Base-by-base conservation (phyloP, 208 protist species). In the Trypanosoma scelopori region DNA sequence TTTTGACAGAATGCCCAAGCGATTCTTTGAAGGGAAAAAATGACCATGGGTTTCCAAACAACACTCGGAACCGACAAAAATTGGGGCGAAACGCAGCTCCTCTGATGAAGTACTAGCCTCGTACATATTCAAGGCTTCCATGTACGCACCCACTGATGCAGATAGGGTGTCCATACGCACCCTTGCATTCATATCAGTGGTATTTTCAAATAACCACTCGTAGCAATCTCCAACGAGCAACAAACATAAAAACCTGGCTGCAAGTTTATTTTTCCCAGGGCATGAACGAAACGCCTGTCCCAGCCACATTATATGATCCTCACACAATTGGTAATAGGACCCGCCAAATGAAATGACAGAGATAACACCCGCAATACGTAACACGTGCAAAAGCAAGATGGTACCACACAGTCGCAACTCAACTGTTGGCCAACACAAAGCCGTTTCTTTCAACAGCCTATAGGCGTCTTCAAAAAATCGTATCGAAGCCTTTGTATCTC, bases 341-440 rank as follows among this genome's bases (percentile, higher is more conserved):
- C 80, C 78, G 12, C 73, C 76, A 20, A 69, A 79, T 27, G 60
- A 28, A 45, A 81, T 72, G 23, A 70, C 13, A n/a, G 67, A 74
- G 11, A 63, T 70, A 20, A 67, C n/a, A 62, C 18, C 25, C 47
- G 43, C 68, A 63, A 25, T 46, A 39, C 47, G 22, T 47, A 74
- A 23, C 45, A 87, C 74, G 45, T 85, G 78, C 43, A 65, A 74
- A 63, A 90, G 47, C 59, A 90, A 73, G 55, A 90, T 37, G 11
- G 79, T 79, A 27, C 69, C 78, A 49, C 73, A 82, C 2, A 87
- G 43, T 27, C 81, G 69, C 7, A 71, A 63, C 47, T 87, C 68
- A 27, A 84, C 78, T 1, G 73, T 47, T 32, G 85, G 71, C 18
- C 76, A 82, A 18, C 69, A 52, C 6, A 73, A 59, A 50, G 72